These are phyloP conservation scores for Aspergillus thermomutatus DNA, from an alignment of 2,329 filamentous ascomycete genomes.

Conservation along the genomic window DNA sequence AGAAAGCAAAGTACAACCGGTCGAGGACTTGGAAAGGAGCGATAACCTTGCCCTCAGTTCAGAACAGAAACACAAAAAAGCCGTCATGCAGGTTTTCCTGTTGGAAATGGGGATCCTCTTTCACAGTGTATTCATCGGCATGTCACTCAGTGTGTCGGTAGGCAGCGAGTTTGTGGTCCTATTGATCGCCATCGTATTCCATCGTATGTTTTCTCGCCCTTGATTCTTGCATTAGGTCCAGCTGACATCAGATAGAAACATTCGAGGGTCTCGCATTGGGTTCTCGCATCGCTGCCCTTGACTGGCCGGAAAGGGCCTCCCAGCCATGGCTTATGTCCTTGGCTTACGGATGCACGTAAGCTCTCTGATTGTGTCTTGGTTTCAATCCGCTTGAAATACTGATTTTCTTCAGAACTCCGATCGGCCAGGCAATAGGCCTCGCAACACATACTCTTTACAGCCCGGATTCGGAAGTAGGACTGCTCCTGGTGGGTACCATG, in stretches of 20 bases:
- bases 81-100: conserved; percentile 69
- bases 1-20: conserved; percentile 12
- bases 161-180: conserved; percentile 34
- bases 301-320: conserved; percentile 25
- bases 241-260: conserved; percentile 22
- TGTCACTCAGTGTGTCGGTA: conserved; percentile 35
- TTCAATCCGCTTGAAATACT: neutral
- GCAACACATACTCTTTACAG: conserved; percentile 71
- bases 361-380: neutral
- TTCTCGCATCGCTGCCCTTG: conserved; percentile 30
- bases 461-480: conserved; percentile 66
- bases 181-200: conserved; percentile 35
- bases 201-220: conserved; percentile 24
- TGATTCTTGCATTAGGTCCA: neutral
- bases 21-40: conserved; percentile 18
- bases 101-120: conserved; percentile 76
- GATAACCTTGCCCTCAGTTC: conserved; percentile 17
- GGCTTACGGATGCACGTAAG: conserved; percentile 60
- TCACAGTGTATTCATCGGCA: conserved; percentile 59
- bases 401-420: conserved; percentile 58
- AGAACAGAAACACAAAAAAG: conserved; percentile 54
- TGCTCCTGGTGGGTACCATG: conserved; percentile 77
- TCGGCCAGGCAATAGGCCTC: conserved; percentile 77
- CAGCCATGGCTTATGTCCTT: conserved; percentile 70
- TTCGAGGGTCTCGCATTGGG: conserved; percentile 35